These are phyloP conservation scores for Trichoderma afroharzianum DNA, from an alignment of 2,329 filamentous ascomycete genomes.

Conservation along the genomic window DNA sequence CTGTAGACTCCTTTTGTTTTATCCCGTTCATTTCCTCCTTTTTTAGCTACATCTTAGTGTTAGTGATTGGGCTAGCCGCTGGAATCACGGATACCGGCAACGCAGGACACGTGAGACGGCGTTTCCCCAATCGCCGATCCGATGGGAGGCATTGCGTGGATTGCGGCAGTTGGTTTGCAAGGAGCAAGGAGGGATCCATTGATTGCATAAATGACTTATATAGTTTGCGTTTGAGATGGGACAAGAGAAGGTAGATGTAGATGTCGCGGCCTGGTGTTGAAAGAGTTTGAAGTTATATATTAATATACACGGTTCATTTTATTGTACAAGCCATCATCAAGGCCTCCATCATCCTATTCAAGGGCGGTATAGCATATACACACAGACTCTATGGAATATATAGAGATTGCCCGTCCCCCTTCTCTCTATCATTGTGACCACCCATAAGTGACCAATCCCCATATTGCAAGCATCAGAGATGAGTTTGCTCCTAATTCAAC, in stretches of 20 bases:
- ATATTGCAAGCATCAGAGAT: not conserved
- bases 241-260: not conserved
- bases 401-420: not conserved
- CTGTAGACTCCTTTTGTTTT: not conserved
- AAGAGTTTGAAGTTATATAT: not conserved
- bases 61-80: not conserved
- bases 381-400: not conserved
- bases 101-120: not conserved
- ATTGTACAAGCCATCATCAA: not conserved
- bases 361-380: not conserved
- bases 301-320: not conserved
- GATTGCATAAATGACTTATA: not conserved
- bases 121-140: not conserved
- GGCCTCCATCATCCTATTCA: not conserved
- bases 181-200: not conserved
- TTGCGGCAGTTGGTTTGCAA: not conserved
- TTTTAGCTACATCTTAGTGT: not conserved
- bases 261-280: not conserved
- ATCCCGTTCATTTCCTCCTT: not conserved
- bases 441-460: not conserved
- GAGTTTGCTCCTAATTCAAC: not conserved
- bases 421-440: not conserved
- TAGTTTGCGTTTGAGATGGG: not conserved
- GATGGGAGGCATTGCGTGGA: not conserved
- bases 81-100: conserved; percentile 1